Conservation (phyloP, 345 rosid genomes). For the Kandelia obovata region DNA sequence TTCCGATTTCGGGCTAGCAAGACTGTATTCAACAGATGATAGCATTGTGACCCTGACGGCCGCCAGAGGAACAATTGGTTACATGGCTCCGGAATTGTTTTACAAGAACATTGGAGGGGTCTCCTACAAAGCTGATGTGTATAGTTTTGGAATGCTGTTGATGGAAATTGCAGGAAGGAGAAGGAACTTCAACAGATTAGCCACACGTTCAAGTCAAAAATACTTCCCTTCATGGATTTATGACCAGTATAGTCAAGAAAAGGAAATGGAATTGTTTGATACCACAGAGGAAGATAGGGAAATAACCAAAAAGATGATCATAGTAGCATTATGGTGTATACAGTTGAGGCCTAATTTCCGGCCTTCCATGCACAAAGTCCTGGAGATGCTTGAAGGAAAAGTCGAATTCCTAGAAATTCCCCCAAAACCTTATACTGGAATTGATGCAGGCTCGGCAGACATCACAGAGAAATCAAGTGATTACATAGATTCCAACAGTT, state of each 20-base stretch:
- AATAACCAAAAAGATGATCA: constrained; percentile 1
- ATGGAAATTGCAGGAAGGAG: constrained; percentile 3
- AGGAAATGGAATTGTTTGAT: not conserved
- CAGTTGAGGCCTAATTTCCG: not conserved
- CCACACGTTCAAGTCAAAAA: not conserved
- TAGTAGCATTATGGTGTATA: not conserved
- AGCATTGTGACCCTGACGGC: constrained; percentile 13
- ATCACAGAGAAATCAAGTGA: not conserved
- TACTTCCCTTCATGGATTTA: not conserved
- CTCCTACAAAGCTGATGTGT: constrained; percentile 14
- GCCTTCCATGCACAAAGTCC: not conserved
- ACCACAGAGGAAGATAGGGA: not conserved
- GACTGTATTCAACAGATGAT: not conserved
- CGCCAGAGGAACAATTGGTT: constrained; percentile 12
- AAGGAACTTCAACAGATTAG: not conserved
- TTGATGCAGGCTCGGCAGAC: not conserved
- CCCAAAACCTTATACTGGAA: not conserved
- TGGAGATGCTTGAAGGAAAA: constrained; percentile 3
- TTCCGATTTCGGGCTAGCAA: constrained; percentile 17
- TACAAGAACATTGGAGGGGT: constrained; percentile 16
- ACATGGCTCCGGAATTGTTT: constrained; percentile 13
- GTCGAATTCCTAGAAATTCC: not conserved
- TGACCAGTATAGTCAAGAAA: not conserved
- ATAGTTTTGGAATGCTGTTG: constrained; percentile 17
- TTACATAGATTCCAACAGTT: not conserved